Percentiles rank a stretch among this genome's conserved stretches.
These are phyloP conservation scores for Zygotorulaspora sp. DNA, from an alignment of 805 yeast genomes.

Conservation along the genomic window DNA sequence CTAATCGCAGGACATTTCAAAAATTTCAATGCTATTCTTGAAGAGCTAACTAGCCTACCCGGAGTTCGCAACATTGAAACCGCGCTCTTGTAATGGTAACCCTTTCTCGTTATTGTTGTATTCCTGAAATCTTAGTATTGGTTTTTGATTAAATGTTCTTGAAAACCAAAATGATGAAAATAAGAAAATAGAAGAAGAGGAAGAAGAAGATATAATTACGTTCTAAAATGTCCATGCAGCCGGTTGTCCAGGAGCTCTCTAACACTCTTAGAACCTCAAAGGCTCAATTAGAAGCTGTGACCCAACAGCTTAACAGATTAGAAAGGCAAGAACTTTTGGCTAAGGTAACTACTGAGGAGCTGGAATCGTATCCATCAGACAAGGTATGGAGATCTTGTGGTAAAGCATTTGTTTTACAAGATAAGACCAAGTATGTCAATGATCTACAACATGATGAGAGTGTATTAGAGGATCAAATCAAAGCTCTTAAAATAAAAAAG, in stretches of 20 bases:
- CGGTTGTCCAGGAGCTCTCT: slow-evolving; percentile 24
- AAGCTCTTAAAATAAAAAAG: slow-evolving; percentile 61
- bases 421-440: slow-evolving; percentile 42
- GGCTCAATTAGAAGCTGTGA: slow-evolving; percentile 30
- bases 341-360: slow-evolving; percentile 52
- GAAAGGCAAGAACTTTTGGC: slow-evolving; percentile 43
- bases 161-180: no score
- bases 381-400: slow-evolving; percentile 84
- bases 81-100: no score
- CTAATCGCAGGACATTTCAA: no score
- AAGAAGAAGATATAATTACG: neutral
- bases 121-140: no score
- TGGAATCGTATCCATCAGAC: slow-evolving; percentile 45
- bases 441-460: slow-evolving; percentile 49
- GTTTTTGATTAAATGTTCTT: no score
- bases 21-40: no score
- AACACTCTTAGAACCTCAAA: slow-evolving; percentile 26
- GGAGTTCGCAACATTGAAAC: no score
- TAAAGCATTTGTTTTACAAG: slow-evolving; percentile 53
- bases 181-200: neutral
- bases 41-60: no score
- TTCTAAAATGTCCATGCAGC: slow-evolving; percentile 8
- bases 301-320: slow-evolving; percentile 28
- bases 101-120: no score
- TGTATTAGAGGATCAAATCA: slow-evolving; percentile 53